These are phyloP conservation scores for Anethum foeniculum DNA, from an alignment of 140 eudicot species.

Conservation along the genomic window DNA sequence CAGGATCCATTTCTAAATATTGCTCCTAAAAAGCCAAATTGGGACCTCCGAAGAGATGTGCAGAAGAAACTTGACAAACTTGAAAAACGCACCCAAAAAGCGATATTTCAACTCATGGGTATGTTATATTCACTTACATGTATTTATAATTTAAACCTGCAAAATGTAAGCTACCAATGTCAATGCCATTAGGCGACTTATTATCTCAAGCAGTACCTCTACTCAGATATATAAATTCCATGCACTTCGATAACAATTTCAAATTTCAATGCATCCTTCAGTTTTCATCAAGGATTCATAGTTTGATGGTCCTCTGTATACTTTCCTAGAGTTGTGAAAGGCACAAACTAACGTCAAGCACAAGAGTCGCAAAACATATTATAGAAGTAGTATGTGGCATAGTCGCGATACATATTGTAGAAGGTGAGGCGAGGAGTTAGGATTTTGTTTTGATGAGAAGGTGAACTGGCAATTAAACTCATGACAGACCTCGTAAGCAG, in stretches of 20 bases:
- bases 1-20: slow-evolving; percentile 96
- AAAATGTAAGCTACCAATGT: neutral
- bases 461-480: neutral
- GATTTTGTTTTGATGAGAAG: neutral
- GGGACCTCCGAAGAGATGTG: slow-evolving; percentile 97
- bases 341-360: neutral
- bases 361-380: neutral
- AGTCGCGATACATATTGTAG: neutral
- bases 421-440: neutral
- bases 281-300: neutral
- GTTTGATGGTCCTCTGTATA: neutral
- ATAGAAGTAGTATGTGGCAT: neutral
- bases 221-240: neutral
- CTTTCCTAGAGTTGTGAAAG: neutral
- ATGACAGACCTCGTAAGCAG: neutral
- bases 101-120: slow-evolving; percentile 72
- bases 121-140: slow-evolving; percentile 10
- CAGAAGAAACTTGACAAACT: slow-evolving; percentile 96
- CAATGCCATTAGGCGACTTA: neutral
- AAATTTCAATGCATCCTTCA: neutral
- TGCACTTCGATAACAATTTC: neutral
- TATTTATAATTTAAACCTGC: neutral
- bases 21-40: slow-evolving; percentile 93
- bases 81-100: slow-evolving; percentile 83
- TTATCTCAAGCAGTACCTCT: neutral